phyloP scores from a whole-genome alignment of 148 eudicot genomes.

The Persicaria maculosa region DNA sequence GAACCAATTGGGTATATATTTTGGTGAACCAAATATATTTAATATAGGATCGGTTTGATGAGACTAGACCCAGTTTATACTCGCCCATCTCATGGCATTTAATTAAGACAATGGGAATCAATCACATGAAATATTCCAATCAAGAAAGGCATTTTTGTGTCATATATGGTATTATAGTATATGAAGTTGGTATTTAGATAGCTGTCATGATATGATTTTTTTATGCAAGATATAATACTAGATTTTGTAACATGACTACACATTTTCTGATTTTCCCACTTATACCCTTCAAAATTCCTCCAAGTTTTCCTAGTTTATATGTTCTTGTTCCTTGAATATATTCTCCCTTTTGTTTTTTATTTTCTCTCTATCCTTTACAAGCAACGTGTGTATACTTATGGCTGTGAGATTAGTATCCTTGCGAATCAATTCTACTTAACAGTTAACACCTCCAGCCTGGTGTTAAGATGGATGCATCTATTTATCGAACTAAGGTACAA shows the following conservation, averaged over 20 bases:
- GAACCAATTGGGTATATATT: too few relatives aligned
- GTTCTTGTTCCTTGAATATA: constrained; percentile 1
- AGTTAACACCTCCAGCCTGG: too few relatives aligned
- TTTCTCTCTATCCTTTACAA: not conserved
- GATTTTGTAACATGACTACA: not conserved
- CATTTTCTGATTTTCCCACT: not conserved
- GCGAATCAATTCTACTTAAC: not conserved
- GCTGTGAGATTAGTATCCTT: not conserved
- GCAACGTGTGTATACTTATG: not conserved
- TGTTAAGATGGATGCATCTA: too few relatives aligned
- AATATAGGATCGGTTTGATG: too few relatives aligned
- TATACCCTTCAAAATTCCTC: not conserved
- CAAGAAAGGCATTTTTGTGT: not conserved
- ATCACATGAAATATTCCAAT: not conserved
- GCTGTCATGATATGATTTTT: not conserved
- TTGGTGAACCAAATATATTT: too few relatives aligned
- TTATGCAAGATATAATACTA: not conserved
- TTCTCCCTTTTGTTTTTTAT: not conserved
- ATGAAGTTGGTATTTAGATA: not conserved
- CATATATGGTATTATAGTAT: not conserved
- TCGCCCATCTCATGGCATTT: not conserved
- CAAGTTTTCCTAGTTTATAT: not conserved
- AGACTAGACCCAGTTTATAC: too few relatives aligned
- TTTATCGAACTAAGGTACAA: too few relatives aligned
- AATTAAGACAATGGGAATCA: not conserved